These are phyloP conservation scores for Epicoccum nigrum DNA, from an alignment of 2,329 filamentous ascomycete genomes.

Conservation along the genomic window DNA sequence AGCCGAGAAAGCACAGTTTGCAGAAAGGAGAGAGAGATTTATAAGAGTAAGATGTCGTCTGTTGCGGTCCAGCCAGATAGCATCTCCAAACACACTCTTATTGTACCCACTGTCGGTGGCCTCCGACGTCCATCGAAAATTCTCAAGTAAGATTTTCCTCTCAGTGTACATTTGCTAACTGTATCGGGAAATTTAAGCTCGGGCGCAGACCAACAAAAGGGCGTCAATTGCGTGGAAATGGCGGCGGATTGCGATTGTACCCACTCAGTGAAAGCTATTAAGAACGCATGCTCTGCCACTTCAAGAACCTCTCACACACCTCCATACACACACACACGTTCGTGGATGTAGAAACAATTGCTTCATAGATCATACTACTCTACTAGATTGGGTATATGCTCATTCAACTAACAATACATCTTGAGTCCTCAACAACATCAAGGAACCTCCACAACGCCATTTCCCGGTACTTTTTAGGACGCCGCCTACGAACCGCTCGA, in stretches of 20 bases:
- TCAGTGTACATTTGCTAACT: constrained; percentile 7
- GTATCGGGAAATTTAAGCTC: constrained; percentile 13
- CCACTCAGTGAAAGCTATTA: constrained; percentile 10
- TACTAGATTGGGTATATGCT: constrained; percentile 20
- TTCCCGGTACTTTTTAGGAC: not conserved
- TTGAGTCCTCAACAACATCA: constrained; percentile 4
- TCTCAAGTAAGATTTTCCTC: constrained; percentile 16
- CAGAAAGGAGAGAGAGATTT: not conserved
- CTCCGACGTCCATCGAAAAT: constrained; percentile 14
- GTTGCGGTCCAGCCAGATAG: constrained; percentile 3
- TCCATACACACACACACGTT: not conserved
- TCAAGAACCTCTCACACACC: not conserved
- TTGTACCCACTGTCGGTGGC: constrained; percentile 15
- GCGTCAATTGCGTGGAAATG: constrained; percentile 16
- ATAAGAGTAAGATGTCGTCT: not conserved
- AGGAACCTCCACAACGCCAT: constrained; percentile 5
- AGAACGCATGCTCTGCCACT: constrained; percentile 8
- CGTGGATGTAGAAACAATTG: constrained; percentile 7
- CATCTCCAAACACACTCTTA: not conserved
- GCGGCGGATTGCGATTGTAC: constrained; percentile 13
- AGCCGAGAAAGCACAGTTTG: not conserved
- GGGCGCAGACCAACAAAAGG: constrained; percentile 8
- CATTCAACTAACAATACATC: constrained; percentile 20
- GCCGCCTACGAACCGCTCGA: constrained; percentile 24
- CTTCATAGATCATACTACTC: constrained; percentile 9